These are phyloP conservation scores for Colletotrichum musicola DNA, from an alignment of 2,329 filamentous ascomycete species.

Conservation along the genomic window DNA sequence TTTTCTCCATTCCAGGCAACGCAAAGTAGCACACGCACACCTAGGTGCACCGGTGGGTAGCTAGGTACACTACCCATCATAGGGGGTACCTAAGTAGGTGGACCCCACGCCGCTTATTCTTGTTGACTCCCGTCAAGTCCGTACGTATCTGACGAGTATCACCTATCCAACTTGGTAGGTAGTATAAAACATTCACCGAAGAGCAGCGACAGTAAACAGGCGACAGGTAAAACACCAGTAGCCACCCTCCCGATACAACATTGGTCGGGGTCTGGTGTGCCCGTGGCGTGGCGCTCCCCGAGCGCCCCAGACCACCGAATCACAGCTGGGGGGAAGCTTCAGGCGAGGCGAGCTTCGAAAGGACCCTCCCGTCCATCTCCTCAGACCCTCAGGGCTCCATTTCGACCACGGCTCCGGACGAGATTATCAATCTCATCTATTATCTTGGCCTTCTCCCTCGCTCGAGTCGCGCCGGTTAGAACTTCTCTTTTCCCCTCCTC, in stretches of 20 bases:
- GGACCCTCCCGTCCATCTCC: neutral
- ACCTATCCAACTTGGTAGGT: no score
- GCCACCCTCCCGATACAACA: slow-evolving; percentile 32
- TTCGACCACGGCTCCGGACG: slow-evolving; percentile 18
- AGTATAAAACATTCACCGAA: no score
- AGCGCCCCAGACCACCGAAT: slow-evolving; percentile 24
- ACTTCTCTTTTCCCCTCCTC: slow-evolving; percentile 17
- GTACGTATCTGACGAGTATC: no score
- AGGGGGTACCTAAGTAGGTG: no score
- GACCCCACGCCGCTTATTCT: no score
- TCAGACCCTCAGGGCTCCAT: slow-evolving; percentile 32
- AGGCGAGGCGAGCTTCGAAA: slow-evolving; percentile 20
- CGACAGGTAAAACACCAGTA: slow-evolving; percentile 24
- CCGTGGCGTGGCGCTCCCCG: slow-evolving; percentile 20
- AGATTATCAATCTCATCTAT: slow-evolving; percentile 38
- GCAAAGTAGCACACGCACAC: no score
- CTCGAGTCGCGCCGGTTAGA: slow-evolving; percentile 20
- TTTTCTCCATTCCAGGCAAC: neutral
- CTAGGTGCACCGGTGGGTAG: no score
- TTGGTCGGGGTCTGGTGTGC: slow-evolving; percentile 32
- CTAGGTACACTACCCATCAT: no score
- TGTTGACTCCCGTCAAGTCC: no score
- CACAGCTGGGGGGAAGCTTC: slow-evolving; percentile 22
- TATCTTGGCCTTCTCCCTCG: slow-evolving; percentile 34
- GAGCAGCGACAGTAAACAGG: no score